A percentile compares a stretch with the other conserved stretches of the same genome.
Evolutionary conservation across 2,329 filamentous ascomycete species (phyloP).

Genomic region (Xylariaceae sp.): DNA sequence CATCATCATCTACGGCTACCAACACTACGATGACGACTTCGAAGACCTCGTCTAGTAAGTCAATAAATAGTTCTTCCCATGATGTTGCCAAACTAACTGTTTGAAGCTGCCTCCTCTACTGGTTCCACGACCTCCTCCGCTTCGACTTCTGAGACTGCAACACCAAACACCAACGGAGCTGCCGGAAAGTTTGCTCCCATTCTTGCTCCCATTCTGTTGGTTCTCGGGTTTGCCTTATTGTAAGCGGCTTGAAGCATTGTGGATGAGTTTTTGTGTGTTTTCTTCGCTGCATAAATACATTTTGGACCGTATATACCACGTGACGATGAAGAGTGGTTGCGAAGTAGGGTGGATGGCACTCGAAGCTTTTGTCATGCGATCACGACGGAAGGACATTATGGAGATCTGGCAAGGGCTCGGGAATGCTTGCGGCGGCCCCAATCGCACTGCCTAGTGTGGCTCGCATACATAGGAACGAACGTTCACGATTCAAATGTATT

Average conservation of each 20-base stretch:
- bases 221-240: slow-evolving; percentile 20
- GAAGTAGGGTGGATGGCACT: too few relatives aligned
- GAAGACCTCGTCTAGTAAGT: slow-evolving; percentile 9
- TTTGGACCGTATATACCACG: too few relatives aligned
- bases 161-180: slow-evolving; percentile 25
- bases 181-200: slow-evolving; percentile 20
- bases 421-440: too few relatives aligned
- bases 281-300: too few relatives aligned
- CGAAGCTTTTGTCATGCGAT: too few relatives aligned
- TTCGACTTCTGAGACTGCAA: slow-evolving; percentile 10
- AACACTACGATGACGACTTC: slow-evolving; percentile 1
- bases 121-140: slow-evolving; percentile 10
- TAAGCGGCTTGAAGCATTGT: slow-evolving; percentile 8
- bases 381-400: too few relatives aligned
- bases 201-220: slow-evolving; percentile 21
- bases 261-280: background rate
- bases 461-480: too few relatives aligned
- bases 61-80: background rate
- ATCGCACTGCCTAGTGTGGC: too few relatives aligned
- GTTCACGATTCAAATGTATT: too few relatives aligned
- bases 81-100: slow-evolving; percentile 4
- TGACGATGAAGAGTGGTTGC: too few relatives aligned
- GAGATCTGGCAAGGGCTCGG: too few relatives aligned
- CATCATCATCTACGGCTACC: background rate
- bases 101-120: slow-evolving; percentile 10